Percentiles rank a stretch among this genome's conserved stretches.
Evolutionary conservation across 331 rosid species (phyloP).

Genomic region (Rhamnella rubrinervis): DNA sequence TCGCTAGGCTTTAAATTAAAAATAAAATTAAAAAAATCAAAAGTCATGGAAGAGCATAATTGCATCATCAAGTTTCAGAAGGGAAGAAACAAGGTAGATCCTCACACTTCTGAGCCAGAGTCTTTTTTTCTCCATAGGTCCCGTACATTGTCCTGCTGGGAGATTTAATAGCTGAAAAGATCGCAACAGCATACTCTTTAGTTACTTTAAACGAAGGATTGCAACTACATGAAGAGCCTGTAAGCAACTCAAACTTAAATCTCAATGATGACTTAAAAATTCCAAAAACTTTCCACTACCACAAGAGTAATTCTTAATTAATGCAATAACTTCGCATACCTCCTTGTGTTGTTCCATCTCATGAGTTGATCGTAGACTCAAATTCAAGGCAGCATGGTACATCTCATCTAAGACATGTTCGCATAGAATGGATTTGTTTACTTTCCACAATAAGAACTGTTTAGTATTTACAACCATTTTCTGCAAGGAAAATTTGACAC

Average conservation of each 20-base stretch:
- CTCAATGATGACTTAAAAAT: no score
- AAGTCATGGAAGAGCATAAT: constrained; percentile 93
- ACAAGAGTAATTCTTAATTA: no score
- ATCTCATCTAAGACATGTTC: constrained; percentile 79
- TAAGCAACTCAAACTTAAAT: no score
- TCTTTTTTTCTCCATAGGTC: constrained; percentile 39
- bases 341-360: constrained; percentile 67
- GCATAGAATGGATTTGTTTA: constrained; percentile 57
- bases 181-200: not conserved
- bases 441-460: constrained; percentile 70
- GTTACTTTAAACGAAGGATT: no score
- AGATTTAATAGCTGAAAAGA: constrained; percentile 54
- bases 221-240: no score
- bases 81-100: constrained; percentile 52
- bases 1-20: no score
- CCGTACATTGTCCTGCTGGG: constrained; percentile 39
- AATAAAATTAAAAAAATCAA: constrained; percentile 20
- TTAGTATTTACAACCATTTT: constrained; percentile 38
- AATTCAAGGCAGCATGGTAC: constrained; percentile 84
- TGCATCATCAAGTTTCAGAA: constrained; percentile 80
- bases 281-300: no score
- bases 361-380: constrained; percentile 51
- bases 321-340: constrained; percentile 42
- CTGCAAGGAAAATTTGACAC: constrained; percentile 46
- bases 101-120: constrained; percentile 27